These are phyloP conservation scores for Dunaliella sp. DNA, from an alignment of 139 green algal genomes.

Conservation along the genomic window DNA sequence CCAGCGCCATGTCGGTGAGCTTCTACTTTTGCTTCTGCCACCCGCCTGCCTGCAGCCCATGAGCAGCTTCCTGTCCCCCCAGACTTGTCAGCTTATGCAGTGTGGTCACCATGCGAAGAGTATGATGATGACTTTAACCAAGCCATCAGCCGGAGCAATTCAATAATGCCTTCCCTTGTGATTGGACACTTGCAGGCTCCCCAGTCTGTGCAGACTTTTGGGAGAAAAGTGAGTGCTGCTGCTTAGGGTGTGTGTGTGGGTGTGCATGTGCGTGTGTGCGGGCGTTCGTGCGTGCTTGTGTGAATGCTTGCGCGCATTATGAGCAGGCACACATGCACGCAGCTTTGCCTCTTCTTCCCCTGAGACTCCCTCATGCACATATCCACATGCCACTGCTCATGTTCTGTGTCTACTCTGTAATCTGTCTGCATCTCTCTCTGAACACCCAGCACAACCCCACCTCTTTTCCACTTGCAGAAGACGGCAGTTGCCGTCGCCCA, in stretches of 20 bases:
- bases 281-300: no score
- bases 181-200: background rate
- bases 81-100: no score
- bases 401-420: no score
- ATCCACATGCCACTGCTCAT: no score
- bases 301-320: no score
- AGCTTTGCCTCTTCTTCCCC: slow-evolving; percentile 4
- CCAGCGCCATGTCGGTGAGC: background rate
- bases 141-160: no score
- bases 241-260: background rate
- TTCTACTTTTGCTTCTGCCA: background rate
- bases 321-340: no score
- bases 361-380: background rate
- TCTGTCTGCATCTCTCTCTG: background rate
- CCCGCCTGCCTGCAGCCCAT: background rate
- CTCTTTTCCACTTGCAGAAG: slow-evolving; percentile 74
- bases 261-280: no score
- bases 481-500: slow-evolving; percentile 94
- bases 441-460: background rate
- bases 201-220: slow-evolving; percentile 96
- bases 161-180: no score
- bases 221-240: slow-evolving; percentile 74
- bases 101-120: background rate
- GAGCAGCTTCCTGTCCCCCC: background rate
- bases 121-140: no score